Percentiles rank a stretch among this genome's conserved stretches.
phyloP scores from a whole-genome alignment of 176 grass and related monocot species.

The Musa beccarii region DNA sequence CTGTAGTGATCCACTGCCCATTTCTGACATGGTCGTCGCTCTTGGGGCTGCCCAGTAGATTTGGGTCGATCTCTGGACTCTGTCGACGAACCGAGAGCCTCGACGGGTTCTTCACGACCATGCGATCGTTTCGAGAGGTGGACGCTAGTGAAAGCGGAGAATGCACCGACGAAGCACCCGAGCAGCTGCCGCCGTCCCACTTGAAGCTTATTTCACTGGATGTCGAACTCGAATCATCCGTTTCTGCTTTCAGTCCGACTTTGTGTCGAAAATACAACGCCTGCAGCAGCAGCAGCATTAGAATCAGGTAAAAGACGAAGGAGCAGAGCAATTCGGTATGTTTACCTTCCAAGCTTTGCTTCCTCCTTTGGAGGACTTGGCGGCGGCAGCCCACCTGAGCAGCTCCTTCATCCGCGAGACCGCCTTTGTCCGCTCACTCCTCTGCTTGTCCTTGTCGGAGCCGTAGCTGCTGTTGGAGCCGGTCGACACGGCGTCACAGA shows the following conservation, averaged over 20 bases:
- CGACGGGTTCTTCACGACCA: conserved; percentile 12
- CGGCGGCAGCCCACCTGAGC: conserved; percentile 21
- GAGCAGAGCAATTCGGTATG: not conserved
- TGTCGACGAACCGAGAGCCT: conserved; percentile 18
- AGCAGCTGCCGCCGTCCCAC: conserved; percentile 35
- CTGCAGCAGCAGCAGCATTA: conserved; percentile 1
- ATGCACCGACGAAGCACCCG: conserved; percentile 14
- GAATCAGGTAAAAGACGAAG: not conserved
- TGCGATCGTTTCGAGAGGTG: conserved; percentile 5
- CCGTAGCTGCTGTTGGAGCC: not conserved
- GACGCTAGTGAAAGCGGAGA: not conserved
- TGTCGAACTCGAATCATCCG: conserved; percentile 20
- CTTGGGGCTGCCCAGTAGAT: not conserved
- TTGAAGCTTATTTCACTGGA: conserved; percentile 36
- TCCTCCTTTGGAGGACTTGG: conserved; percentile 20
- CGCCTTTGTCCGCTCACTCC: conserved; percentile 18
- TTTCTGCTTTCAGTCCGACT: not conserved
- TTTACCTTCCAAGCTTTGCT: conserved; percentile 31
- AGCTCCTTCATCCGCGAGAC: conserved; percentile 34
- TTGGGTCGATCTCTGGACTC: not conserved
- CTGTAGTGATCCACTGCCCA: conserved; percentile 49
- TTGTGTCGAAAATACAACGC: conserved; percentile 22
- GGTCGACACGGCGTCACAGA: conserved; percentile 23
- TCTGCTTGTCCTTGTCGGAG: conserved; percentile 15
- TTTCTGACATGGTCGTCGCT: conserved; percentile 10